Evolutionary conservation across 768 basidiomycete species (phyloP).

Genomic region (Pleurotus pulmonarius): DNA sequence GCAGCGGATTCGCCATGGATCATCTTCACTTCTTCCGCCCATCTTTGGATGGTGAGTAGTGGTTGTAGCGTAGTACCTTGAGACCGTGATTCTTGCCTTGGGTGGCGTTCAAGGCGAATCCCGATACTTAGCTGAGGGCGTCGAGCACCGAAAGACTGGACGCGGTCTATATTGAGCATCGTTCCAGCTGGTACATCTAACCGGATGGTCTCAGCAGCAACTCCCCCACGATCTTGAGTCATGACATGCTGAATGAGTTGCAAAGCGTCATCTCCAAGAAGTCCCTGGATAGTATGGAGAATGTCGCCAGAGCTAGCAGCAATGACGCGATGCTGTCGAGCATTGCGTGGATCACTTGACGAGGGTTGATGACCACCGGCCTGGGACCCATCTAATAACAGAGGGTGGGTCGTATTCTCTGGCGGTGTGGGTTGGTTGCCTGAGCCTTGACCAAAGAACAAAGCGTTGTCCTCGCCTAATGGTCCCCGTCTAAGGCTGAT

Average conservation of each 20-base stretch:
- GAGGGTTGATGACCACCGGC: constrained; percentile 37
- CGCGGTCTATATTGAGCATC: constrained; percentile 57
- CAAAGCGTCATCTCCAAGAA: constrained; percentile 76
- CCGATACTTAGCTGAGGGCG: constrained; percentile 49
- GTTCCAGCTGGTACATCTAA: constrained; percentile 72
- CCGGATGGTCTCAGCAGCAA: constrained; percentile 63
- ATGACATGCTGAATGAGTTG: constrained; percentile 85
- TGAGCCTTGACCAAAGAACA: constrained; percentile 63
- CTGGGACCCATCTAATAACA: constrained; percentile 64
- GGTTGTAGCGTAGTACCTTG: constrained; percentile 73
- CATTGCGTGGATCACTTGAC: constrained; percentile 38
- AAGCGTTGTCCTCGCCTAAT: constrained; percentile 49
- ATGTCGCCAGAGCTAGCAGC: constrained; percentile 50
- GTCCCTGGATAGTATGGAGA: constrained; percentile 73
- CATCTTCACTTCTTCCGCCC: constrained; percentile 86
- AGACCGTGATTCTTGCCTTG: constrained; percentile 31
- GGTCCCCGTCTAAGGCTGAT: constrained; percentile 6
- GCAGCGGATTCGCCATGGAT: constrained; percentile 71
- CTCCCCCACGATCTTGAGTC: constrained; percentile 50
- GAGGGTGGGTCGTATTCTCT: constrained; percentile 77
- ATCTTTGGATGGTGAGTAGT: constrained; percentile 77
- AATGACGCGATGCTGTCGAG: constrained; percentile 54
- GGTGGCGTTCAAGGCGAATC: constrained; percentile 60
- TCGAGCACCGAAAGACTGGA: constrained; percentile 45
- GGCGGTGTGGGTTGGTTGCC: constrained; percentile 46